phyloP scores from a whole-genome alignment of 352 stramenopile genomes.

The Aphanomyces cochlioides region DNA sequence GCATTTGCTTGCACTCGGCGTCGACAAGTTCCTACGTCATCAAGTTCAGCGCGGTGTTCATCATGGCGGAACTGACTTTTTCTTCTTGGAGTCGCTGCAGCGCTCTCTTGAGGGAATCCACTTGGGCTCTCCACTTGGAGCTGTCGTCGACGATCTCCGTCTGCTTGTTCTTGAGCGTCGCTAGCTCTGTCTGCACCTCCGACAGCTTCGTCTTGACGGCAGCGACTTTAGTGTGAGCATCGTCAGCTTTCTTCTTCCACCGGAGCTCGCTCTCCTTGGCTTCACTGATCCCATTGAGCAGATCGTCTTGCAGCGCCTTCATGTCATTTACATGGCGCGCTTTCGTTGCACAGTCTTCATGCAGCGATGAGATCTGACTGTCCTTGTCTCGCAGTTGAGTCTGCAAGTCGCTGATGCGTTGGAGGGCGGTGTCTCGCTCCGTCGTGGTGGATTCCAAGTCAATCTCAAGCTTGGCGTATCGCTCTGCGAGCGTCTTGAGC shows the following conservation, averaged over 20 bases:
- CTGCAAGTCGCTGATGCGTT: conserved; percentile 37
- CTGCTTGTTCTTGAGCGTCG: neutral
- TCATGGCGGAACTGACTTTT: conserved; percentile 5
- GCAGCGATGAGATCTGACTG: conserved; percentile 25
- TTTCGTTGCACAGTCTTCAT: conserved; percentile 32
- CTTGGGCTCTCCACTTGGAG: conserved; percentile 25
- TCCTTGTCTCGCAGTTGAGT: conserved; percentile 39
- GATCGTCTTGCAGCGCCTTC: conserved; percentile 61
- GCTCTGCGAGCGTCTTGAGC: conserved; percentile 35
- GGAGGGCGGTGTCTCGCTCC: conserved; percentile 19
- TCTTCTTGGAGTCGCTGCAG: conserved; percentile 31
- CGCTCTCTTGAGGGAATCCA: conserved; percentile 23
- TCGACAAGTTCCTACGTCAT: conserved; percentile 11
- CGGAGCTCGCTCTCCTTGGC: conserved; percentile 38
- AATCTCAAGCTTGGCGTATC: conserved; percentile 31
- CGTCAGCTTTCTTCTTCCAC: conserved; percentile 32
- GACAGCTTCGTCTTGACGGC: neutral
- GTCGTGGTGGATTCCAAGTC: conserved; percentile 35
- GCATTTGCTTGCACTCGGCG: conserved; percentile 11
- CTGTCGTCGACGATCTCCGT: conserved; percentile 34
- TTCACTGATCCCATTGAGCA: conserved; percentile 58
- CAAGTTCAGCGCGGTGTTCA: neutral
- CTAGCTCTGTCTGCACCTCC: neutral
- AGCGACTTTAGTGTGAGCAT: neutral
- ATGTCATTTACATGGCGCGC: conserved; percentile 53